Percentiles rank a stretch among this genome's conserved stretches.
phyloP scores from a whole-genome alignment of 352 stramenopile species.

The Pythium dissotocum region DNA sequence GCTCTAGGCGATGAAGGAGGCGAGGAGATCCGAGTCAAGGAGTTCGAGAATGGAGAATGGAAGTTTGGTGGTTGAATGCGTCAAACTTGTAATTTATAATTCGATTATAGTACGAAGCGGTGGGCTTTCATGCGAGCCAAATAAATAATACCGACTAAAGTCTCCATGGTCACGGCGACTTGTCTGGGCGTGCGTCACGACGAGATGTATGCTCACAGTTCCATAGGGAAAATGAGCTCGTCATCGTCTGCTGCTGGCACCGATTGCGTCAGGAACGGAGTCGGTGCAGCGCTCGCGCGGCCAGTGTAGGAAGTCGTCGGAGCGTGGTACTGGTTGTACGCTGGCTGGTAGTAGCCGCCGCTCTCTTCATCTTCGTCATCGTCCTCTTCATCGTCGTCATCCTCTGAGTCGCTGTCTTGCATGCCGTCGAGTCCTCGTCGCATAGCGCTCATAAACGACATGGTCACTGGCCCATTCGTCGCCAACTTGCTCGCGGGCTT shows the following conservation, averaged over 20 bases:
- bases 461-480: slow-evolving; percentile 6
- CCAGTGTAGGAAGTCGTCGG: slow-evolving; percentile 21
- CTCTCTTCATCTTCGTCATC: slow-evolving; percentile 17
- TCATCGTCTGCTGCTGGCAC: slow-evolving; percentile 10
- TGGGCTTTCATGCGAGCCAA: background rate
- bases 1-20: too few species aligned
- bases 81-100: slow-evolving; percentile 9
- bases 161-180: background rate
- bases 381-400: slow-evolving; percentile 24
- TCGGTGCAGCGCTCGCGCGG: slow-evolving; percentile 5
- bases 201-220: slow-evolving; percentile 8
- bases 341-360: slow-evolving; percentile 24
- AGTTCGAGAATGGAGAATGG: background rate
- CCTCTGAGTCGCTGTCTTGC: slow-evolving; percentile 16
- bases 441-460: slow-evolving; percentile 29
- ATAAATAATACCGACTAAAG: slow-evolving; percentile 5
- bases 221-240: slow-evolving; percentile 29
- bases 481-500: background rate
- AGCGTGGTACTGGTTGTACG: slow-evolving; percentile 28
- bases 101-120: slow-evolving; percentile 7
- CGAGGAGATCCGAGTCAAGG: too few species aligned
- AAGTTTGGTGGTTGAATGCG: background rate
- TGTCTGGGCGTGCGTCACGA: background rate
- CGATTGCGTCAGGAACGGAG: background rate
- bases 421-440: slow-evolving; percentile 19